A percentile compares a stretch with the other conserved stretches of the same genome.
Evolutionary conservation across 768 basidiomycete genomes (phyloP).

Genomic region (Lactarius evosmus): DNA sequence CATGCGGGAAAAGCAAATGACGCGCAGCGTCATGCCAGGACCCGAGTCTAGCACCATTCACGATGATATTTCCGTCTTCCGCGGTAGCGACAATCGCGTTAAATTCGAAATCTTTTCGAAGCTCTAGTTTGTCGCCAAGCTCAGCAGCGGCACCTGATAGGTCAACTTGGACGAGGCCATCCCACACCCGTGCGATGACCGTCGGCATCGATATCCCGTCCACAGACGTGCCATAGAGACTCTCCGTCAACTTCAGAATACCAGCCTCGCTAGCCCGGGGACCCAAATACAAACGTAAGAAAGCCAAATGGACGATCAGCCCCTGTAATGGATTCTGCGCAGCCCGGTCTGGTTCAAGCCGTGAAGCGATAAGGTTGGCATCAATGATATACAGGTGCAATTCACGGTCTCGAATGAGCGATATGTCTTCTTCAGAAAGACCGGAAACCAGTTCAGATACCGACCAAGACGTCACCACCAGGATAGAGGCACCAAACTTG

Average conservation of each 20-base stretch:
- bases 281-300: constrained; percentile 82
- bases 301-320: constrained; percentile 69
- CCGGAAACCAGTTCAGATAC: constrained; percentile 68
- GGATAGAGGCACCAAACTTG: constrained; percentile 62
- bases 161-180: constrained; percentile 55
- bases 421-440: constrained; percentile 50
- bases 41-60: constrained; percentile 56
- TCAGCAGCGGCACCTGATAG: constrained; percentile 30
- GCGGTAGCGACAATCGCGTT: constrained; percentile 74
- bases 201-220: constrained; percentile 49
- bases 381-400: constrained; percentile 61
- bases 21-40: constrained; percentile 87
- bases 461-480: constrained; percentile 75
- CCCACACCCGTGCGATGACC: constrained; percentile 61
- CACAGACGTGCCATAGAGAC: constrained; percentile 45
- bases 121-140: constrained; percentile 26
- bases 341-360: constrained; percentile 38
- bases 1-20: constrained; percentile 83
- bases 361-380: constrained; percentile 49
- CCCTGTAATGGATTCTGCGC: constrained; percentile 47
- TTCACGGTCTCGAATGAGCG: constrained; percentile 48
- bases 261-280: constrained; percentile 51
- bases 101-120: constrained; percentile 59
- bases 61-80: constrained; percentile 52
- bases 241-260: constrained; percentile 51